These are phyloP conservation scores for Talaromyces wortmannii DNA, from an alignment of 495 filamentous ascomycete species.

Conservation along the genomic window DNA sequence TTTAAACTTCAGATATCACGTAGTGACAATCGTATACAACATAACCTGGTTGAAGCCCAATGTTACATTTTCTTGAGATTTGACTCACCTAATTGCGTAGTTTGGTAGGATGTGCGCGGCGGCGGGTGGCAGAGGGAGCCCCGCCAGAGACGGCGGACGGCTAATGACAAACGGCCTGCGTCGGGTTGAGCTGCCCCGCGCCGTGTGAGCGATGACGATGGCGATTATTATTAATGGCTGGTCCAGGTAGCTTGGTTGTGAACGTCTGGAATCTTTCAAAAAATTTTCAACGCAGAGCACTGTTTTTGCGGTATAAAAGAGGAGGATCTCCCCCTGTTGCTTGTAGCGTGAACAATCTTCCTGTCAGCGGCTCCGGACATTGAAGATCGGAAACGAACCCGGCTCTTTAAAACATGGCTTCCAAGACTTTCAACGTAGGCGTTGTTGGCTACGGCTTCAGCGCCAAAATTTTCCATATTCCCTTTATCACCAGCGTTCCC, in stretches of 20 bases:
- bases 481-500: constrained; percentile 62
- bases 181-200: constrained; percentile 4
- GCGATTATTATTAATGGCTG: background rate
- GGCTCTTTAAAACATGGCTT: constrained; percentile 24
- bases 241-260: too few relatives aligned
- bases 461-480: constrained; percentile 87
- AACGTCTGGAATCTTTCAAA: background rate
- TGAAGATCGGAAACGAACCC: too few relatives aligned
- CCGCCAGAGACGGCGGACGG: background rate
- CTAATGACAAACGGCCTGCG: background rate
- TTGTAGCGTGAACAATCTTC: too few relatives aligned
- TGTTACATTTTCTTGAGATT: too few relatives aligned
- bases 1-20: too few relatives aligned
- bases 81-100: too few relatives aligned
- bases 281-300: background rate
- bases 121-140: background rate
- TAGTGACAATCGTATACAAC: too few relatives aligned
- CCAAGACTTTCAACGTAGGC: constrained; percentile 49
- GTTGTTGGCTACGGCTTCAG: constrained; percentile 70
- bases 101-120: background rate
- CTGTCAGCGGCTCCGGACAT: too few relatives aligned
- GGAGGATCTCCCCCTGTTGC: background rate
- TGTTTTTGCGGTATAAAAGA: background rate
- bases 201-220: background rate
- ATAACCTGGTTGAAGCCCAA: too few relatives aligned